These are phyloP conservation scores for Berkeleyomyces rouxiae DNA, from an alignment of 2,329 filamentous ascomycete species.

Conservation along the genomic window DNA sequence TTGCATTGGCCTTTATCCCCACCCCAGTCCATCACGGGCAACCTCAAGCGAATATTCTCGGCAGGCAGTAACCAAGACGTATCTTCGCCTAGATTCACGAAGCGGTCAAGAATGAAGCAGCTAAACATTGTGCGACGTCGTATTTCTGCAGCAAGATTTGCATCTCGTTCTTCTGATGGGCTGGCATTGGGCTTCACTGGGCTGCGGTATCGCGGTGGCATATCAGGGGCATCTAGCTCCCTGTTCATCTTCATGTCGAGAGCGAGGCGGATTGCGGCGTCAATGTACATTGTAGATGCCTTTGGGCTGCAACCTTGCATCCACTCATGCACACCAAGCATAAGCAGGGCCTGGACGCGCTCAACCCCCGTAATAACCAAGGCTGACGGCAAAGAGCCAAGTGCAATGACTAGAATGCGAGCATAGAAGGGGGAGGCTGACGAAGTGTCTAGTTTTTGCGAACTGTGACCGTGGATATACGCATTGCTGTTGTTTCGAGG, in stretches of 20 bases:
- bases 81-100: constrained; percentile 47
- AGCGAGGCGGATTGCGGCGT: constrained; percentile 46
- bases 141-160: constrained; percentile 40
- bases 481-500: not conserved
- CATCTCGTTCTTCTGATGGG: not conserved
- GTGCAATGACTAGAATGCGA: constrained; percentile 35
- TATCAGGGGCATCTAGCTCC: constrained; percentile 4
- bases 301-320: constrained; percentile 44
- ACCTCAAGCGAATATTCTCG: not conserved
- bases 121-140: constrained; percentile 57
- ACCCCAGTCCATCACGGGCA: constrained; percentile 21
- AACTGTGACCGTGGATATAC: not conserved
- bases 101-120: constrained; percentile 55
- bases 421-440: constrained; percentile 50
- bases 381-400: constrained; percentile 29
- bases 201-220: not conserved
- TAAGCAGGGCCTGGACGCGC: constrained; percentile 49
- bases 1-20: constrained; percentile 20
- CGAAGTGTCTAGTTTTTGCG: constrained; percentile 28
- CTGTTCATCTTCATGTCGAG: constrained; percentile 33
- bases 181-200: constrained; percentile 6
- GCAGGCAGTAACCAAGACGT: constrained; percentile 9
- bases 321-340: constrained; percentile 59
- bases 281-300: constrained; percentile 35
- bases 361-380: constrained; percentile 41